These are phyloP conservation scores for Chlamydomonas urium DNA, from an alignment of 139 green algal genomes.

Conservation along the genomic window DNA sequence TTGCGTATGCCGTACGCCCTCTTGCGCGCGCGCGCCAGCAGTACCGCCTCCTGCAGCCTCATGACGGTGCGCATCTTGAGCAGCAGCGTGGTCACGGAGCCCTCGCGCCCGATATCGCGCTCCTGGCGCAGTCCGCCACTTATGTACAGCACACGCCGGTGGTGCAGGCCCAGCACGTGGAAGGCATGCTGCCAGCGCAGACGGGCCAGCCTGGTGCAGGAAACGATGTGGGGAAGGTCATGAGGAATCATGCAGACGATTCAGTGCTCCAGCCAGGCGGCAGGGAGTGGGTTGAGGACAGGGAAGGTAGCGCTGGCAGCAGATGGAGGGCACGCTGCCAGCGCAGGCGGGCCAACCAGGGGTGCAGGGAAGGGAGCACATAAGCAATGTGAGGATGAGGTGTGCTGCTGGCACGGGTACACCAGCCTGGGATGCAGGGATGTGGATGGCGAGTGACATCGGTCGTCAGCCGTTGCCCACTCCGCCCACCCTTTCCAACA, in stretches of 20 bases:
- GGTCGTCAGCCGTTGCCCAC: neutral
- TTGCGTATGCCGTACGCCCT: slow-evolving; percentile 2
- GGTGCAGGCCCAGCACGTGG: slow-evolving; percentile 23
- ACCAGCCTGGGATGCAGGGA: too few species aligned
- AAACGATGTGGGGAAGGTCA: neutral
- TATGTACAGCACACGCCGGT: neutral
- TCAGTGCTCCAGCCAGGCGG: neutral
- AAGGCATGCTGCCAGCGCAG: slow-evolving; percentile 47
- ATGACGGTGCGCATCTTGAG: slow-evolving; percentile 14
- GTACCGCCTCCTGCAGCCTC: slow-evolving; percentile 14
- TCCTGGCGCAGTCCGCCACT: neutral
- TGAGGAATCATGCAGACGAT: neutral
- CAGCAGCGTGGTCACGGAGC: slow-evolving; percentile 1
- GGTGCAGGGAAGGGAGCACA: neutral
- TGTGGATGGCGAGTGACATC: neutral
- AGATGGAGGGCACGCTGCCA: neutral
- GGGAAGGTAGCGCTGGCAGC: neutral
- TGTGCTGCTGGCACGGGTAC: too few species aligned
- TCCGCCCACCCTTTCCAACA: neutral
- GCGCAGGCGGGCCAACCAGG: neutral
- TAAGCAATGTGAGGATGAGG: too few species aligned
- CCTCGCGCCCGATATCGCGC: too few species aligned
- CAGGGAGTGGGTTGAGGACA: neutral
- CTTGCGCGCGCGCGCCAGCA: slow-evolving; percentile 14
- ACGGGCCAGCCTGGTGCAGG: slow-evolving; percentile 25